A percentile compares a stretch with the other conserved stretches of the same genome.
These are phyloP conservation scores for Auricularia cornea DNA, from an alignment of 768 basidiomycete species.

Conservation along the genomic window DNA sequence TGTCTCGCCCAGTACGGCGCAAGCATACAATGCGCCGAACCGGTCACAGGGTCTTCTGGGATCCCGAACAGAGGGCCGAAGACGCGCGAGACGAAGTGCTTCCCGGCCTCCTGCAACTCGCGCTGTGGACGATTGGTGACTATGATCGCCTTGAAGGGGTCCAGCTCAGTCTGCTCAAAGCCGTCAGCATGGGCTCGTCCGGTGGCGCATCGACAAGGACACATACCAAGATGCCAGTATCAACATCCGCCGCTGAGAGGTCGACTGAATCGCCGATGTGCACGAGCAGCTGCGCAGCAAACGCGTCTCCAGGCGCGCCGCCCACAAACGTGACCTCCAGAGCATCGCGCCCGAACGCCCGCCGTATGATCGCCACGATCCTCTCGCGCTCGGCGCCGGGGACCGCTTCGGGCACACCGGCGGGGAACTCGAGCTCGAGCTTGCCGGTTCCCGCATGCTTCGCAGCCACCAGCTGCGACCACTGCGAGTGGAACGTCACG, in stretches of 20 bases:
- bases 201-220: slow-evolving; percentile 1
- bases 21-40: slow-evolving; percentile 21
- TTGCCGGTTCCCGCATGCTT: neutral
- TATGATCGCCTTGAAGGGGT: slow-evolving; percentile 7
- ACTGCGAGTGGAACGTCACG: slow-evolving; percentile 13
- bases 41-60: slow-evolving; percentile 25
- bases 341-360: slow-evolving; percentile 4
- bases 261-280: slow-evolving; percentile 17
- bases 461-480: slow-evolving; percentile 15
- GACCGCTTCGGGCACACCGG: slow-evolving; percentile 4
- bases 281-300: slow-evolving; percentile 13
- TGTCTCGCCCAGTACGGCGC: slow-evolving; percentile 19
- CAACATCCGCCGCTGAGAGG: slow-evolving; percentile 10
- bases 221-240: slow-evolving; percentile 13
- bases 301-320: slow-evolving; percentile 4
- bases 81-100: slow-evolving; percentile 22
- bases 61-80: slow-evolving; percentile 17
- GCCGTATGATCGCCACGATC: slow-evolving; percentile 3
- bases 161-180: slow-evolving; percentile 4
- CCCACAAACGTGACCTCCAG: slow-evolving; percentile 12
- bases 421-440: slow-evolving; percentile 21
- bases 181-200: neutral
- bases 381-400: slow-evolving; percentile 3
- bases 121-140: slow-evolving; percentile 11
- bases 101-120: neutral